Percentiles rank a stretch among this genome's conserved stretches.
These are phyloP conservation scores for Cudoniella acicularis DNA, from an alignment of 495 filamentous ascomycete species.

Conservation along the genomic window DNA sequence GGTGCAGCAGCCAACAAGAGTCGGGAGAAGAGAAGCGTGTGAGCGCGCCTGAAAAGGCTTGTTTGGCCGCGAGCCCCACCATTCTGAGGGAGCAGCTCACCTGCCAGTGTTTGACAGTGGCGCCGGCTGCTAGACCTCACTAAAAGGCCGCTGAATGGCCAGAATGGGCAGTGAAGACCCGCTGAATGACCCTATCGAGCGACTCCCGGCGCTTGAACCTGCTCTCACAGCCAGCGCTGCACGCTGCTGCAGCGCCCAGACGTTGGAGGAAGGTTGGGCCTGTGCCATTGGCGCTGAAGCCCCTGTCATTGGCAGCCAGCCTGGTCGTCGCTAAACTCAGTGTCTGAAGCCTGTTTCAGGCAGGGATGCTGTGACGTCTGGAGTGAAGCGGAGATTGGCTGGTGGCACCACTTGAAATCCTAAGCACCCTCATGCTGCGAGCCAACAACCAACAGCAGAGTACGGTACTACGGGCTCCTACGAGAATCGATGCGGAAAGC, in stretches of 20 bases:
- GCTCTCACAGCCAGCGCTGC: not conserved
- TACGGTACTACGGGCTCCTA: no score
- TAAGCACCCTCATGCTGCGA: not conserved
- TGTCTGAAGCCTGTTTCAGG: conserved; percentile 13
- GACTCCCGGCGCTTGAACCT: not conserved
- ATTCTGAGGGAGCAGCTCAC: not conserved
- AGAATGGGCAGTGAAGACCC: not conserved
- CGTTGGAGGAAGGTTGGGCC: not conserved
- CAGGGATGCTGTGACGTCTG: conserved; percentile 12
- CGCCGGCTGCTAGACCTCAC: not conserved
- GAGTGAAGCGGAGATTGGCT: not conserved
- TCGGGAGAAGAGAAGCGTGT: no score
- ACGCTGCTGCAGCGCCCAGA: not conserved
- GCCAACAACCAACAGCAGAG: no score
- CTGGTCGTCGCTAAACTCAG: conserved; percentile 6
- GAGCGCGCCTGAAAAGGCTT: conserved; percentile 1
- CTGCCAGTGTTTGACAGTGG: not conserved
- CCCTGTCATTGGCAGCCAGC: not conserved
- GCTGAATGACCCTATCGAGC: not conserved
- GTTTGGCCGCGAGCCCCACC: conserved; percentile 7
- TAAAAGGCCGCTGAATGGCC: not conserved
- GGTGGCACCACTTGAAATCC: not conserved
- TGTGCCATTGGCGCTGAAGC: conserved; percentile 1
- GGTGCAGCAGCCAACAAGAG: not conserved
- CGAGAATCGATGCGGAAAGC: no score